Evolutionary conservation across 305 asterid genomes (phyloP).

Genomic region (Solanum hybrid): DNA sequence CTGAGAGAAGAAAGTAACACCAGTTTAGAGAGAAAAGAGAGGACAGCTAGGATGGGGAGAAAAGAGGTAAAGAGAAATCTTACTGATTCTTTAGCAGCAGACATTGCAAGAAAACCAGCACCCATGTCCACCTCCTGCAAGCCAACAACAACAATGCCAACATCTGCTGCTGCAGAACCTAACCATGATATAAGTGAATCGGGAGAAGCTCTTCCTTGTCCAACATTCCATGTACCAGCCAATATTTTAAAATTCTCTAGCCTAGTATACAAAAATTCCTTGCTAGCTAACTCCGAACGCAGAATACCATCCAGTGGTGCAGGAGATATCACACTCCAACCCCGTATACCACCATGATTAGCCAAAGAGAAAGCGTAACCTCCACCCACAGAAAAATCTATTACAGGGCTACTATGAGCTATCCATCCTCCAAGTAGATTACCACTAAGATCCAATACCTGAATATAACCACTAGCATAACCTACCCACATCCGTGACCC

Average conservation of each 20-base stretch:
- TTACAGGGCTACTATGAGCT: constrained; percentile 74
- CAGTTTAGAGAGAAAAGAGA: background rate
- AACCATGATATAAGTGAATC: constrained; percentile 90
- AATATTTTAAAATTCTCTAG: constrained; percentile 67
- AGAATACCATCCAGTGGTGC: constrained; percentile 67
- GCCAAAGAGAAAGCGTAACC: constrained; percentile 70
- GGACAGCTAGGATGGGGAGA: background rate
- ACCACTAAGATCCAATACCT: constrained; percentile 82
- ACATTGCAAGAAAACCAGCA: constrained; percentile 97
- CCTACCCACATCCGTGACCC: constrained; percentile 39
- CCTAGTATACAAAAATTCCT: constrained; percentile 71
- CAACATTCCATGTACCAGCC: constrained; percentile 99
- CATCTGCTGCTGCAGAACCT: constrained; percentile 65
- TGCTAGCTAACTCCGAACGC: constrained; percentile 62
- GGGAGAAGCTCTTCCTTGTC: constrained; percentile 78
- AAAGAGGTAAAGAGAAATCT: constrained; percentile 6
- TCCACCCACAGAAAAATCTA: constrained; percentile 62
- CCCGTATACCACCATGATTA: constrained; percentile 97
- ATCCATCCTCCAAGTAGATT: constrained; percentile 78
- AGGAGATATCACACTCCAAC: constrained; percentile 85
- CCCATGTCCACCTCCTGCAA: constrained; percentile 99
- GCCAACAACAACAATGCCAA: constrained; percentile 74
- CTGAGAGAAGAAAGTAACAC: background rate
- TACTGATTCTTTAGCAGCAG: constrained; percentile 99
- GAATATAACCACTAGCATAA: constrained; percentile 71